Evolutionary conservation across 108 stramenopile genomes (phyloP).

Genomic region (Aureococcus anophagefferens): DNA sequence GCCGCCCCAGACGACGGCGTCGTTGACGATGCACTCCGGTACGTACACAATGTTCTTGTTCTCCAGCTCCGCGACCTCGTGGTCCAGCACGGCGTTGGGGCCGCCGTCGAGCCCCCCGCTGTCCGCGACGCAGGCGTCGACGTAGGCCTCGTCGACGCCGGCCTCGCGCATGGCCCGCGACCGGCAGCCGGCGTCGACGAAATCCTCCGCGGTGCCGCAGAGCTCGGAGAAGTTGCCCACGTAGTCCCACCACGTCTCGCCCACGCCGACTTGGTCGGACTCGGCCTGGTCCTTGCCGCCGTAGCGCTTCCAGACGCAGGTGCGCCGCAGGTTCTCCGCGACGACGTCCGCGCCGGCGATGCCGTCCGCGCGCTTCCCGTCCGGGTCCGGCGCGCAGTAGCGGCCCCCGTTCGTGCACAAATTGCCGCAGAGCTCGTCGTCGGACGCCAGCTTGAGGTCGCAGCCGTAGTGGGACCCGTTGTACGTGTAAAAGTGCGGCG

Average conservation of each 20-base stretch:
- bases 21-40: not conserved
- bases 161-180: conserved; percentile 58
- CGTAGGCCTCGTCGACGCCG: conserved; percentile 39
- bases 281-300: conserved; percentile 30
- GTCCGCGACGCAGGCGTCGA: conserved; percentile 75
- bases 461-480: conserved; percentile 66
- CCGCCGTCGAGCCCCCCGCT: conserved; percentile 43
- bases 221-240: conserved; percentile 56
- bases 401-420: conserved; percentile 84
- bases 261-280: conserved; percentile 45
- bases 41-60: conserved; percentile 5
- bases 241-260: conserved; percentile 75
- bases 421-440: conserved; percentile 61
- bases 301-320: conserved; percentile 68
- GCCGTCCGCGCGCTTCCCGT: conserved; percentile 66
- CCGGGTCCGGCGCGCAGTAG: conserved; percentile 81
- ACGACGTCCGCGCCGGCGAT: conserved; percentile 75
- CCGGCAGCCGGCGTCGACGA: conserved; percentile 59
- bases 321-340: conserved; percentile 62
- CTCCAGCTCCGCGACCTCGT: conserved; percentile 43
- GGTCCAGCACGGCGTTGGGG: conserved; percentile 57
- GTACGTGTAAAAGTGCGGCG: conserved; percentile 76
- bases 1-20: not conserved
- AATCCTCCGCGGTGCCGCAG: conserved; percentile 42
- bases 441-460: conserved; percentile 29